Conservation (phyloP, 768 basidiomycete genomes). For the Russula sp. region DNA sequence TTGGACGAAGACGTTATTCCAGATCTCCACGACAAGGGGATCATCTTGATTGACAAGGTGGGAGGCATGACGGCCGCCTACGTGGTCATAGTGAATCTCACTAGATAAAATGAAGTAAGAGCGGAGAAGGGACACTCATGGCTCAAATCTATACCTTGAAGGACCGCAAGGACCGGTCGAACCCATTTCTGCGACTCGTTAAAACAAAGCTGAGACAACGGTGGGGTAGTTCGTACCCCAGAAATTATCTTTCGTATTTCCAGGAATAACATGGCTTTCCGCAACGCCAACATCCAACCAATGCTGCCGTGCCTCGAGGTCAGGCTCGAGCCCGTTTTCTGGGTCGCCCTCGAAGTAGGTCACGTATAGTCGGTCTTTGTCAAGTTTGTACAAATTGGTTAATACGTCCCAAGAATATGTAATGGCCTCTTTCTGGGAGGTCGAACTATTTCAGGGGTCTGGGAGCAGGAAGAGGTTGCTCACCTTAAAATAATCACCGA, state of each 20-base stretch:
- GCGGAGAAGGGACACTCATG: neutral
- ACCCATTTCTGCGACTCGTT: conserved; percentile 77
- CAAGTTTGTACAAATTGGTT: conserved; percentile 81
- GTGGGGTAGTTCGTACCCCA: conserved; percentile 64
- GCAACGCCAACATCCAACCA: conserved; percentile 88
- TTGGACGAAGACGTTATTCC: conserved; percentile 99
- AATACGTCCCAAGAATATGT: conserved; percentile 91
- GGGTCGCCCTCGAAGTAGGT: conserved; percentile 96
- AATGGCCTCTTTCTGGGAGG: conserved; percentile 80
- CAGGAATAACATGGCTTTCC: conserved; percentile 87
- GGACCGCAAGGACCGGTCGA: conserved; percentile 97
- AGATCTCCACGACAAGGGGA: conserved; percentile 94
- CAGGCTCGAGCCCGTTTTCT: conserved; percentile 78
- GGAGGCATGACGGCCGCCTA: conserved; percentile 94
- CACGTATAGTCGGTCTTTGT: conserved; percentile 88
- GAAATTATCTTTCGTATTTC: conserved; percentile 96
- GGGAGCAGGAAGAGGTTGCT: conserved; percentile 6
- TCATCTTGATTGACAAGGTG: conserved; percentile 94
- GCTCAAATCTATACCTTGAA: conserved; percentile 54
- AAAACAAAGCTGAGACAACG: conserved; percentile 3
- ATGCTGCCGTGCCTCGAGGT: conserved; percentile 77
- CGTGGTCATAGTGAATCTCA: conserved; percentile 95
- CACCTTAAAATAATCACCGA: conserved; percentile 99
- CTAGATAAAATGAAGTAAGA: conserved; percentile 32
- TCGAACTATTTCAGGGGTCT: neutral